Evolutionary conservation across 176 grass and related monocot genomes (phyloP), one percentile per base, ranked within the genome.

Genomic region (Bonia amplexicaulis): DNA sequence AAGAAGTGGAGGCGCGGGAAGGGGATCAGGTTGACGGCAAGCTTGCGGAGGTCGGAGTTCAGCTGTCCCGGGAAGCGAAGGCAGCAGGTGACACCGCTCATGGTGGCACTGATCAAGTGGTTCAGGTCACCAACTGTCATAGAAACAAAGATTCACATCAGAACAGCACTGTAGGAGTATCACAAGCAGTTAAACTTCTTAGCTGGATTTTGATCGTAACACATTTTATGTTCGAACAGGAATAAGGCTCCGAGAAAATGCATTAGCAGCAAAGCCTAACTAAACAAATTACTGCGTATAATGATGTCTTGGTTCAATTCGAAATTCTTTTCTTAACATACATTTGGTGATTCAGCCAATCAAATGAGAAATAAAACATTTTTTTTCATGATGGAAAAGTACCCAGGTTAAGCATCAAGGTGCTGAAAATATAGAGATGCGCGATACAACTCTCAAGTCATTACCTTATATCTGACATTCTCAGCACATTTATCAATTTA

Each of bases 1-100:
- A 94, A 94, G 85, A 94, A 94, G 79, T 94, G 93, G 46, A 94
- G 93, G n/a, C 93, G 93, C 0, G 93, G 93, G 77, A 94, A 94
- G 51, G 93, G 93, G 73, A 94, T 92, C 71, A 94, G 68, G 67
- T 94, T 94, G 26, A 94, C 93, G 0, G 93, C 93, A 7, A 94
- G 93, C 69, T 94, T 94, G 69, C 93, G 89, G 67, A 94, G 90
- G 48, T 94, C 93, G 0, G 93, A 94, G 82, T 94, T 94, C 20
- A 94, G 78, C 87, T 94, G 93, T n/a, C 93, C 93, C 2, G 90
- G 93, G 85, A 94, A 94, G 11, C 93, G 87, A 20, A 94, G 93
- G 82, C 93, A 92, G 85, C 90, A 94, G 22, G 93, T 94, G 46
- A 94, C 90, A 60, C 93, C 90, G 3, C 87, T 92, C 93, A 94